Conservation (phyloP, 495 filamentous ascomycete genomes). For the Lindgomyces ingoldianus region DNA sequence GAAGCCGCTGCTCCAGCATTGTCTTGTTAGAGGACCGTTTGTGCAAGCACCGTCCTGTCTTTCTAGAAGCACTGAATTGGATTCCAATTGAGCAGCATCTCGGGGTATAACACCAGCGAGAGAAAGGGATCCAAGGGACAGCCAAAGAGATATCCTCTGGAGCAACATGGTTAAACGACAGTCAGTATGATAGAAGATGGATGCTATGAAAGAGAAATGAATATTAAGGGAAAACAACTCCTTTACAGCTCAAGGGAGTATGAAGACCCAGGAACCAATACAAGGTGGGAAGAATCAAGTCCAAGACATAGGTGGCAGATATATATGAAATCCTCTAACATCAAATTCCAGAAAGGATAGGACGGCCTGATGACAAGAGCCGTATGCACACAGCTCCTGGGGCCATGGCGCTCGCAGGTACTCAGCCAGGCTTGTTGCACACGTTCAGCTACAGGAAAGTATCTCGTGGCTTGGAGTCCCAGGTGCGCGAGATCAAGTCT, state of each 20-base stretch:
- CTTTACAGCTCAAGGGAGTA: not conserved
- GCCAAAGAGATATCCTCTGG: slow-evolving; percentile 9
- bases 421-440: not conserved
- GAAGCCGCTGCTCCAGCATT: slow-evolving; percentile 39
- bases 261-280: not conserved
- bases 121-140: slow-evolving; percentile 22
- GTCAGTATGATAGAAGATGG: not conserved
- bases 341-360: not conserved
- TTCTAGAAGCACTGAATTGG: slow-evolving; percentile 13
- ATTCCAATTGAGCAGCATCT: not conserved
- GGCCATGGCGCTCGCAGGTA: not conserved
- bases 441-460: not conserved
- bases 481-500: not conserved
- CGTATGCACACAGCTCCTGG: not conserved
- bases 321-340: slow-evolving; percentile 12
- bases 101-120: slow-evolving; percentile 21
- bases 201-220: not conserved
- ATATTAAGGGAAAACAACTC: not conserved
- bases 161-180: slow-evolving; percentile 21
- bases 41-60: slow-evolving; percentile 34
- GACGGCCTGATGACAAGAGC: slow-evolving; percentile 1
- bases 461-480: not conserved
- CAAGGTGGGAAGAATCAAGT: not conserved
- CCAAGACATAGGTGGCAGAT: not conserved
- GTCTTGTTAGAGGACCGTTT: slow-evolving; percentile 34